Base-by-base conservation (phyloP, 164 flowering plant genomes). In the Paratinospora sagittata region DNA sequence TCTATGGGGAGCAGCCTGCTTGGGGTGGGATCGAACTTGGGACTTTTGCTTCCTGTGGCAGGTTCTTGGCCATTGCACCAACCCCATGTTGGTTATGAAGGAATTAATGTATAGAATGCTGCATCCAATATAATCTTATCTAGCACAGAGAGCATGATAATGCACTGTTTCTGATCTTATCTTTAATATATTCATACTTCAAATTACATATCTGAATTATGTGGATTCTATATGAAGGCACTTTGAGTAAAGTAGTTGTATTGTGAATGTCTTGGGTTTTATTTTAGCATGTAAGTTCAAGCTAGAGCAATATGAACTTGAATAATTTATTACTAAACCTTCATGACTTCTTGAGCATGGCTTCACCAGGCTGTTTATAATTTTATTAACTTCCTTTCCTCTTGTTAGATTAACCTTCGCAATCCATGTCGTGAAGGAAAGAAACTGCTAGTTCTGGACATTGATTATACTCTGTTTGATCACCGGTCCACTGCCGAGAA, bases 401-500 rank as follows among this genome's bases (percentile, higher is more conserved):
- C 30, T 68, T 75, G 74, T 66, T 52, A 96, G 99, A 88, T 91
- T 76, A 78, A 84, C 73, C 86, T 91, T 36, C 85, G 81, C 43
- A 88, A 84, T 79, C 99, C 99, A 41, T 96, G 99, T 70, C 97
- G 98, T 6, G 65, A 85, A 76, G 98, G 95, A 27, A 96, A 93
- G 81, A 96, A 96, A 69, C 80, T 96, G 75, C 95, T 96, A 72
- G 99, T 93, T 63, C 75, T 96, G 76, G 99, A 96, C 75, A 96
- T 96, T 64, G 99, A 96, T 81, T 93, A 96, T 80, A 96, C 99
- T 16, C 77, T 96, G 8, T 96, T 96, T 83, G 99, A 96, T 82
- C 99, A 96, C 73, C 97, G 95, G 14, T 96, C 99, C 43, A 76
- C 96, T 47, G 99, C 98, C 33, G 99, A 96, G 80, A 92, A 93